phyloP scores from a whole-genome alignment of 139 green algal genomes.

The Tetraselmis striata region DNA sequence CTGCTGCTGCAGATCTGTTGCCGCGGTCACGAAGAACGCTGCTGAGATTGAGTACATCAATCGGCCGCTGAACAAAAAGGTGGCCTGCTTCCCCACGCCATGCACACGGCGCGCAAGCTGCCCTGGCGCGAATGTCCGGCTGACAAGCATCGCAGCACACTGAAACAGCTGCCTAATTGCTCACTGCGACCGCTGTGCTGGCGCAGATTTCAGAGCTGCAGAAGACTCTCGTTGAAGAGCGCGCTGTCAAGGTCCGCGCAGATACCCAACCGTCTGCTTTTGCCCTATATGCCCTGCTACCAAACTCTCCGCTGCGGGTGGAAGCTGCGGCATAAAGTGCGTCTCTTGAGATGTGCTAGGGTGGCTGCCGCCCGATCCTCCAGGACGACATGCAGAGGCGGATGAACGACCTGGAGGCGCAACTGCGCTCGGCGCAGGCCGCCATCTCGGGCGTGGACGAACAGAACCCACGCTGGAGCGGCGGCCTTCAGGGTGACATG shows the following conservation, averaged over 20 bases:
- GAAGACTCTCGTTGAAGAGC: neutral
- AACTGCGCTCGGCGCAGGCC: neutral
- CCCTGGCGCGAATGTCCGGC: no score
- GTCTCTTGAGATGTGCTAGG: no score
- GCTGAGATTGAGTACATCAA: neutral
- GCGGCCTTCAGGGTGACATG: neutral
- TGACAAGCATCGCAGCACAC: no score
- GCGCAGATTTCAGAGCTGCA: neutral
- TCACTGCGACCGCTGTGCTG: no score
- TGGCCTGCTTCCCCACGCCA: no score
- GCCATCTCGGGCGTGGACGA: neutral
- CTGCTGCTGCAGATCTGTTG: neutral
- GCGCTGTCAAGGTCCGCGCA: neutral
- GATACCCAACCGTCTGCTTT: no score
- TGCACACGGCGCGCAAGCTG: no score
- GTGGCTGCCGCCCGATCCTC: neutral
- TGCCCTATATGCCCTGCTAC: no score
- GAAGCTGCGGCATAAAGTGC: no score
- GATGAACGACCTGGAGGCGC: neutral
- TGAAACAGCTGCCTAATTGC: no score
- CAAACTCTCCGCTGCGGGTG: no score
- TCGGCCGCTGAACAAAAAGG: neutral
- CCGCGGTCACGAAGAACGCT: neutral
- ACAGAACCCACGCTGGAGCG: neutral
- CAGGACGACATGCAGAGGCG: neutral